These are phyloP conservation scores for Chlamydomonas sp. DNA, from an alignment of 139 green algal species.

Conservation along the genomic window DNA sequence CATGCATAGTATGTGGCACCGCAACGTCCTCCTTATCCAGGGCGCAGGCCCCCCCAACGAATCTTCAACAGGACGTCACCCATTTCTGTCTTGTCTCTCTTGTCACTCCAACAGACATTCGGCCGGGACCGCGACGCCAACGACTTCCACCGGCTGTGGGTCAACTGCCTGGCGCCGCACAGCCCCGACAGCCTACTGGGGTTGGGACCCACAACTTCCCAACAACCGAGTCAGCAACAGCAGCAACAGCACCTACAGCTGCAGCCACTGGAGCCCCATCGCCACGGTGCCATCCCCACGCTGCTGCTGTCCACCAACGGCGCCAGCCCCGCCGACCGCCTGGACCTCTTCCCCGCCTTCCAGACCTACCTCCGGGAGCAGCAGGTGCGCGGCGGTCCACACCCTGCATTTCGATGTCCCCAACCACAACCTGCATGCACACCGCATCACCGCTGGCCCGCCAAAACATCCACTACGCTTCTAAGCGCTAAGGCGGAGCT, in stretches of 20 bases:
- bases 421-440: not conserved
- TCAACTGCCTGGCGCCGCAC: not conserved
- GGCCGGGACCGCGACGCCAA: conserved; percentile 10
- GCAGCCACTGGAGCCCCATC: not conserved
- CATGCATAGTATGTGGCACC: not conserved
- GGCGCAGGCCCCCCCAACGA: not conserved
- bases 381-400: not conserved
- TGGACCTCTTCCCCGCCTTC: conserved; percentile 18
- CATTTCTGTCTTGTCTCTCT: too few relatives aligned
- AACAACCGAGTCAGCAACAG: not conserved
- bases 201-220: not conserved
- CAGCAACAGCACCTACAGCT: not conserved
- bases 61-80: not conserved
- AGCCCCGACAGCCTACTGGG: conserved; percentile 3
- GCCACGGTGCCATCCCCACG: conserved; percentile 8
- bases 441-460: not conserved
- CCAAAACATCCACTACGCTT: too few relatives aligned
- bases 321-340: conserved; percentile 8
- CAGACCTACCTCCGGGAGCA: conserved; percentile 9
- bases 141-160: conserved; percentile 31
- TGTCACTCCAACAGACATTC: not conserved
- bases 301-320: conserved; percentile 35
- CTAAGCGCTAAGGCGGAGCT: too few relatives aligned
- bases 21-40: not conserved
- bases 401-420: not conserved